These are phyloP conservation scores for Dovyalis caffra DNA, from an alignment of 345 rosid genomes.

Conservation along the genomic window DNA sequence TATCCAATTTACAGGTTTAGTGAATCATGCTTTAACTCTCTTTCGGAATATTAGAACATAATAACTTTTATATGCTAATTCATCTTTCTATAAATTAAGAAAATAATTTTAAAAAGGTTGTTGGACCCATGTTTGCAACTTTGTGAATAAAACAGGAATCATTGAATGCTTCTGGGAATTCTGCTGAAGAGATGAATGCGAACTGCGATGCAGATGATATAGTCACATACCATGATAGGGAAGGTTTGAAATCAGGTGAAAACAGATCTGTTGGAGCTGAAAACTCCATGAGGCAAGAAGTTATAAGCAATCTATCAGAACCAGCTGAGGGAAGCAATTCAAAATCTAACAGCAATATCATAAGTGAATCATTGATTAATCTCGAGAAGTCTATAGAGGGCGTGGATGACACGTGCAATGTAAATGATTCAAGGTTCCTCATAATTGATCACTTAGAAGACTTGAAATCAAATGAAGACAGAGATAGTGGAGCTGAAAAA, in stretches of 20 bases:
- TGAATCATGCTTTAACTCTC: neutral
- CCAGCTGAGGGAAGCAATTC: neutral
- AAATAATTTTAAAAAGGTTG: neutral
- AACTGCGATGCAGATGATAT: slow-evolving; percentile 17
- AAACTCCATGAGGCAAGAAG: neutral
- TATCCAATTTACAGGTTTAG: neutral
- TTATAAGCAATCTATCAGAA: neutral
- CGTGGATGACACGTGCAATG: slow-evolving; percentile 24
- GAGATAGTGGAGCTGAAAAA: slow-evolving; percentile 7
- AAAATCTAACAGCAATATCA: neutral
- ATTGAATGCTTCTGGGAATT: slow-evolving; percentile 22
- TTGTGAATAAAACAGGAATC: slow-evolving; percentile 35
- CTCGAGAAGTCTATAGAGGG: slow-evolving; percentile 34
- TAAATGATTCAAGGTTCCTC: slow-evolving; percentile 8
- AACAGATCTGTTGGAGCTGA: neutral
- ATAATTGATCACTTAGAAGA: neutral
- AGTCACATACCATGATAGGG: neutral
- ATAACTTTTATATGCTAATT: neutral
- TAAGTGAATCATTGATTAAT: slow-evolving; percentile 21
- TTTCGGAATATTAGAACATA: neutral
- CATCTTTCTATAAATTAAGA: neutral
- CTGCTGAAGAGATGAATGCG: slow-evolving; percentile 35
- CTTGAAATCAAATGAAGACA: slow-evolving; percentile 3
- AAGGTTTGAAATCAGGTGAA: neutral
- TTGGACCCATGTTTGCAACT: slow-evolving; percentile 3